A percentile compares a stretch with the other conserved stretches of the same genome.
phyloP scores from a whole-genome alignment of 306 rosid species.

The Corylus heterophylla region DNA sequence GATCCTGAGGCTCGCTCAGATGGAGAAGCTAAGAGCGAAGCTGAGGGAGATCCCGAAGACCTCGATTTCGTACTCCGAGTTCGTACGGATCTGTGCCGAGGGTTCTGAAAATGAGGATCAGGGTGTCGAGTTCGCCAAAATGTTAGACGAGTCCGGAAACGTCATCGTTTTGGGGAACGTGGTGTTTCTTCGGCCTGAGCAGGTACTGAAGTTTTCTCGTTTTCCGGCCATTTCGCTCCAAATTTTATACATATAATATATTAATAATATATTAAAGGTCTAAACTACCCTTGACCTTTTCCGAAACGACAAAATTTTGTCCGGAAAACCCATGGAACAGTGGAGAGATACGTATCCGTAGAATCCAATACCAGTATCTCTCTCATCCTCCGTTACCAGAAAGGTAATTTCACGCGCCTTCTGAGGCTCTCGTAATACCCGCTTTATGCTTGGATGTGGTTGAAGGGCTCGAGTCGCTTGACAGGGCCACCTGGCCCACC shows the following conservation, averaged over 20 bases:
- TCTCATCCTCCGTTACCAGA: neutral
- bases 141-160: slow-evolving; percentile 69
- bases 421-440: neutral
- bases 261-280: neutral
- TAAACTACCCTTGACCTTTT: neutral
- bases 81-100: slow-evolving; percentile 56
- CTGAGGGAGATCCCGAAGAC: slow-evolving; percentile 47
- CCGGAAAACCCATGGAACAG: too few species aligned
- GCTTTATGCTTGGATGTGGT: neutral
- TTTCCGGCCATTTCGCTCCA: neutral
- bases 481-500: too few species aligned
- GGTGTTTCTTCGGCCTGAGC: slow-evolving; percentile 82
- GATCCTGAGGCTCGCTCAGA: slow-evolving; percentile 54
- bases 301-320: neutral
- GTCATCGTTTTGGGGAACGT: slow-evolving; percentile 81
- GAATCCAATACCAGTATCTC: neutral
- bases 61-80: slow-evolving; percentile 58
- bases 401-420: neutral
- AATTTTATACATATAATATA: too few species aligned
- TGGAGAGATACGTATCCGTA: too few species aligned
- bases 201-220: slow-evolving; percentile 35
- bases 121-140: slow-evolving; percentile 66
- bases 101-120: slow-evolving; percentile 47
- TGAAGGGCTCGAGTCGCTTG: neutral
- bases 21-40: slow-evolving; percentile 67